Base-by-base conservation (phyloP, 768 basidiomycete genomes). In the Dacryopinax primogenitus region DNA sequence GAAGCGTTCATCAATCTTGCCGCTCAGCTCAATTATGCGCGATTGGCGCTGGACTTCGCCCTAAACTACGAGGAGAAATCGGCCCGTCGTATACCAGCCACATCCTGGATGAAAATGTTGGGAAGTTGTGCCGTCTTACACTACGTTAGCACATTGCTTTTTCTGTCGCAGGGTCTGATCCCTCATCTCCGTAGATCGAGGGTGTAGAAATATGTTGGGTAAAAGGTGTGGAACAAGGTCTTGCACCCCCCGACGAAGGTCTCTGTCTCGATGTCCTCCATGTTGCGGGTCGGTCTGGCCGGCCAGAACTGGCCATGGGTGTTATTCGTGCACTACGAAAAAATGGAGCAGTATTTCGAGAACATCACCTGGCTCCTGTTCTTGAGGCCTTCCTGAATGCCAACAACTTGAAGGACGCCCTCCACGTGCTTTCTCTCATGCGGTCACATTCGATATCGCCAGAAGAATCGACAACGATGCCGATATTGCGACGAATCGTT, bases 231-330 rank as follows among this genome's bases (percentile, higher is more conserved):
- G 66, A 77, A 30, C 70, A 73, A 61, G 83, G 82, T 15, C 45
- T 93, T 90, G 90, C 70, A 81, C 11, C 77, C 2, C 88, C 87
- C 0, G 86, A 88, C 68, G 90, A 93, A 76, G 90, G 91, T 0
- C 73, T 86, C 30, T 85, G 86, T 68, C 69, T 86, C 16, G 78
- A 81, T 26, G 83, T 91, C 26, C 81, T 93, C 37, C 79, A 87
- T 68, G 83, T 86, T 0, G 88, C 88, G 16, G 88, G 82, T 44
- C 84, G 90, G 11, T 78, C 82, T 67, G 90, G 88, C n/a, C 76
- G 83, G 34, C 81, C 87, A 3, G 82, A 84, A 51, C 78, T 93
- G 0, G 90, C 86, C 26, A 77, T 81, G 15, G 83, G 85, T 41
- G 87, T 82, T 32, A 75, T 92, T 41, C 82, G 79, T 1, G 75